A percentile compares a stretch with the other conserved stretches of the same genome.
These are phyloP conservation scores for Trichosporon sp. DNA, from an alignment of 1,284 basidiomycete genomes.

Conservation along the genomic window DNA sequence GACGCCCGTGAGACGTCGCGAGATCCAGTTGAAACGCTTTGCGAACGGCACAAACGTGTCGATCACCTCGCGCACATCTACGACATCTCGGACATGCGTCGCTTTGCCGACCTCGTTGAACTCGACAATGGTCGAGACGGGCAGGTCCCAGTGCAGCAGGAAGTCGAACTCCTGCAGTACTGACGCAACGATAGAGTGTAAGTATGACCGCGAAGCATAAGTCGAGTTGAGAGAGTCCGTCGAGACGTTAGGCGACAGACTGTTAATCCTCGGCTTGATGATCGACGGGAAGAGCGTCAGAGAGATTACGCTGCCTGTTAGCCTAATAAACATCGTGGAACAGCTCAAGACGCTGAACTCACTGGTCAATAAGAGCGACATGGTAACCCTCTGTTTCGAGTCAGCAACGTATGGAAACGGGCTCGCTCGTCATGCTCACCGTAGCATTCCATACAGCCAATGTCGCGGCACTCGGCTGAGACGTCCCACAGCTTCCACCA, in stretches of 20 bases:
- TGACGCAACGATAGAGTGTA: slow-evolving; percentile 32
- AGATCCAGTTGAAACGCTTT: slow-evolving; percentile 46
- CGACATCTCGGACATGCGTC: slow-evolving; percentile 50
- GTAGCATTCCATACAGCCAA: slow-evolving; percentile 55
- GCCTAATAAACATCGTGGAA: background rate
- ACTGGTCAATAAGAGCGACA: slow-evolving; percentile 55
- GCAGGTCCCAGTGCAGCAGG: slow-evolving; percentile 48
- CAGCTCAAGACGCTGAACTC: slow-evolving; percentile 24
- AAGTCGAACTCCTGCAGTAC: slow-evolving; percentile 43
- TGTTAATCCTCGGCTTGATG: slow-evolving; percentile 24
- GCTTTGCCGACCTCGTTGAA: slow-evolving; percentile 57
- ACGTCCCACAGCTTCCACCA: slow-evolving; percentile 56
- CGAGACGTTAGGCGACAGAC: slow-evolving; percentile 22
- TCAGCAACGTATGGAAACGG: slow-evolving; percentile 10
- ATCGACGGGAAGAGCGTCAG: slow-evolving; percentile 46
- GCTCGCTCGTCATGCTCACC: slow-evolving; percentile 32
- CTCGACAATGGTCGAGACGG: slow-evolving; percentile 51
- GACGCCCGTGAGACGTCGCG: slow-evolving; percentile 41
- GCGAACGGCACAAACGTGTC: slow-evolving; percentile 55
- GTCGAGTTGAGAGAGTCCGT: slow-evolving; percentile 21
- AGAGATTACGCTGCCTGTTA: slow-evolving; percentile 43
- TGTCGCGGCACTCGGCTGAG: slow-evolving; percentile 49
- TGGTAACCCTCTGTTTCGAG: slow-evolving; percentile 47
- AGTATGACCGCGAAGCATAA: slow-evolving; percentile 29
- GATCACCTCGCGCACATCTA: slow-evolving; percentile 52